Conservation (phyloP, 768 basidiomycete genomes). For the Glaciozyma martinii region DNA sequence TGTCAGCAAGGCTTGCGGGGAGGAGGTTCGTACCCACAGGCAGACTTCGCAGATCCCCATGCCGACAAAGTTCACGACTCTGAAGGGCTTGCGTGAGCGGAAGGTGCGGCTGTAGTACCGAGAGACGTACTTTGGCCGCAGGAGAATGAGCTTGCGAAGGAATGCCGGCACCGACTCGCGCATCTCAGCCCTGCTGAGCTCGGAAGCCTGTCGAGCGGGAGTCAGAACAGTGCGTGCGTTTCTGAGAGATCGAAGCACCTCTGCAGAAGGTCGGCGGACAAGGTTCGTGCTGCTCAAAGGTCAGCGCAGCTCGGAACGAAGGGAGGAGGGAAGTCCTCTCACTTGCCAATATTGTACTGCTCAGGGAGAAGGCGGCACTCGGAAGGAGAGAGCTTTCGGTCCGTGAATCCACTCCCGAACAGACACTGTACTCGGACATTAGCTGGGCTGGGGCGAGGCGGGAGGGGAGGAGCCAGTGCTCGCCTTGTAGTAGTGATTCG, state of each 20-base stretch:
- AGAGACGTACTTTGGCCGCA: not conserved
- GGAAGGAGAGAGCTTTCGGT: slow-evolving; percentile 9
- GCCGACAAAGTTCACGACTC: slow-evolving; percentile 15
- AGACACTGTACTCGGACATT: not conserved
- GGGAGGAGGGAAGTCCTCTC: too few relatives aligned
- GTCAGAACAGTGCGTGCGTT: not conserved
- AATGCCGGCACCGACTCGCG: not conserved
- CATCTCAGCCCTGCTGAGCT: slow-evolving; percentile 22
- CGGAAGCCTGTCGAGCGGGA: slow-evolving; percentile 11
- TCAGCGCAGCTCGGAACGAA: too few relatives aligned
- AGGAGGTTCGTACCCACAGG: not conserved
- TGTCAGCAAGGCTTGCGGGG: too few relatives aligned
- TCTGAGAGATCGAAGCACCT: not conserved
- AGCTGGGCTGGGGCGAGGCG: too few relatives aligned
- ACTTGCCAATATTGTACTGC: slow-evolving; percentile 1
- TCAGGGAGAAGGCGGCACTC: slow-evolving; percentile 9
- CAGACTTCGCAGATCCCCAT: slow-evolving; percentile 28
- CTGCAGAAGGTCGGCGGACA: slow-evolving; percentile 6
- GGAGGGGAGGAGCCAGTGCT: too few relatives aligned
- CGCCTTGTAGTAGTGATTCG: slow-evolving; percentile 24
- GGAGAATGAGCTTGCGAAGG: slow-evolving; percentile 6
- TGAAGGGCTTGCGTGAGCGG: too few relatives aligned
- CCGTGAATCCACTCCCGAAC: slow-evolving; percentile 14
- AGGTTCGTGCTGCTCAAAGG: slow-evolving; percentile 8
- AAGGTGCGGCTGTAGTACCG: too few relatives aligned